phyloP scores from a whole-genome alignment of 2,329 filamentous ascomycete genomes.

The Endothia cerciana region DNA sequence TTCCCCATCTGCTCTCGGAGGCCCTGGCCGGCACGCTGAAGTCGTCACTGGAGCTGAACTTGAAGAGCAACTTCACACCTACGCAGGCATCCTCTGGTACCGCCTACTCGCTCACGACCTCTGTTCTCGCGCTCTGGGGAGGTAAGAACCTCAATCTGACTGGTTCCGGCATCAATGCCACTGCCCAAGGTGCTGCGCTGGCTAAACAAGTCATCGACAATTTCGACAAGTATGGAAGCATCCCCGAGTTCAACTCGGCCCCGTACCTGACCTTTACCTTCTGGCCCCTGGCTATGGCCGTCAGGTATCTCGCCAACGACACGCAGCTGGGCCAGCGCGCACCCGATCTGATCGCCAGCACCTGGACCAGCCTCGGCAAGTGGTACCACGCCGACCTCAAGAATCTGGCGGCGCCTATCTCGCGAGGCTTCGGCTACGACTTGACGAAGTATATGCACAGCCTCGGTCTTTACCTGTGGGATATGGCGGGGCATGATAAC shows the following conservation, averaged over 20 bases:
- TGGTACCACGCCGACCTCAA: slow-evolving; percentile 59
- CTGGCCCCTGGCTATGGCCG: not conserved
- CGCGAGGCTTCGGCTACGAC: slow-evolving; percentile 64
- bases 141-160: slow-evolving; percentile 3
- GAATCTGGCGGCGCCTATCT: slow-evolving; percentile 67
- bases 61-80: slow-evolving; percentile 9
- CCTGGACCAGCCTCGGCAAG: slow-evolving; percentile 3
- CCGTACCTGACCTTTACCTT: slow-evolving; percentile 7
- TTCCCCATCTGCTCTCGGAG: slow-evolving; percentile 45
- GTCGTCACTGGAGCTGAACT: slow-evolving; percentile 1
- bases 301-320: slow-evolving; percentile 1
- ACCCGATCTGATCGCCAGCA: slow-evolving; percentile 5
- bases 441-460: slow-evolving; percentile 65
- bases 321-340: not conserved
- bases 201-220: slow-evolving; percentile 4
- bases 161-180: not conserved
- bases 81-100: not conserved
- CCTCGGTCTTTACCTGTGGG: slow-evolving; percentile 62
- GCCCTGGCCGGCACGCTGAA: not conserved
- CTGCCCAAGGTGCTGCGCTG: slow-evolving; percentile 5
- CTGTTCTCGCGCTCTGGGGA: slow-evolving; percentile 1
- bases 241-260: slow-evolving; percentile 3
- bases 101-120: slow-evolving; percentile 6
- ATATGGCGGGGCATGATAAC: slow-evolving; percentile 53
- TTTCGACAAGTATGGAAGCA: slow-evolving; percentile 2